Percentiles rank a stretch among this genome's conserved stretches.
These are phyloP conservation scores for Eucalyptus coolabah DNA, from an alignment of 345 rosid genomes.

Conservation along the genomic window DNA sequence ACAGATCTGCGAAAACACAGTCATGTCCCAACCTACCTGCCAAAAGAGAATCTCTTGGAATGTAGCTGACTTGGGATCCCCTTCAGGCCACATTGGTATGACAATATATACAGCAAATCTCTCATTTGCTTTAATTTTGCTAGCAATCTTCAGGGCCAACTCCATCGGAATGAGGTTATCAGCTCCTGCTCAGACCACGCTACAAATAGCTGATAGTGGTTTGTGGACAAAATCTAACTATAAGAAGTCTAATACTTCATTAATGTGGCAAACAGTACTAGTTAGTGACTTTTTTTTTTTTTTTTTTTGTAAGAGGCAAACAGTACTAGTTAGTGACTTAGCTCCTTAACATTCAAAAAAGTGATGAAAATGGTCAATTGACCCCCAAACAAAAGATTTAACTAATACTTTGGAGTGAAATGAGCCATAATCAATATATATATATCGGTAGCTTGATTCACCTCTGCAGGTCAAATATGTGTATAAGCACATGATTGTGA, in stretches of 20 bases:
- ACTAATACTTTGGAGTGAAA: not conserved
- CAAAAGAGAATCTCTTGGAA: slow-evolving; percentile 93
- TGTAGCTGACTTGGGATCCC: slow-evolving; percentile 67
- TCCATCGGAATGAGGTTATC: slow-evolving; percentile 97
- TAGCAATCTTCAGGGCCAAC: slow-evolving; percentile 82
- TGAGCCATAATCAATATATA: not conserved
- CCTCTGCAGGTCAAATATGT: not conserved
- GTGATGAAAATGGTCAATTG: not conserved
- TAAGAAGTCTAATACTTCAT: not conserved
- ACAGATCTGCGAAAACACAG: not conserved
- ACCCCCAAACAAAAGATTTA: not conserved
- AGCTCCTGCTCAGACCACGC: slow-evolving; percentile 46
- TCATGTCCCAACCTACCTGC: slow-evolving; percentile 49
- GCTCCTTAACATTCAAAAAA: not conserved
- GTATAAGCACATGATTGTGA: not conserved
- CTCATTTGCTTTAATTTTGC: slow-evolving; percentile 80
- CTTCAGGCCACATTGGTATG: slow-evolving; percentile 98
- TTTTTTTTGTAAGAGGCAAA: too few relatives aligned
- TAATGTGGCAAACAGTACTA: not conserved
- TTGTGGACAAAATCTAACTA: not conserved
- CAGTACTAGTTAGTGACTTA: not conserved
- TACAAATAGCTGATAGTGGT: not conserved
- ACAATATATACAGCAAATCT: slow-evolving; percentile 85
- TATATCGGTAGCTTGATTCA: not conserved
- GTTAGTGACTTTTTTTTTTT: not conserved